phyloP scores from a whole-genome alignment of 2,329 filamentous ascomycete species.

The Colletotrichum sp. region DNA sequence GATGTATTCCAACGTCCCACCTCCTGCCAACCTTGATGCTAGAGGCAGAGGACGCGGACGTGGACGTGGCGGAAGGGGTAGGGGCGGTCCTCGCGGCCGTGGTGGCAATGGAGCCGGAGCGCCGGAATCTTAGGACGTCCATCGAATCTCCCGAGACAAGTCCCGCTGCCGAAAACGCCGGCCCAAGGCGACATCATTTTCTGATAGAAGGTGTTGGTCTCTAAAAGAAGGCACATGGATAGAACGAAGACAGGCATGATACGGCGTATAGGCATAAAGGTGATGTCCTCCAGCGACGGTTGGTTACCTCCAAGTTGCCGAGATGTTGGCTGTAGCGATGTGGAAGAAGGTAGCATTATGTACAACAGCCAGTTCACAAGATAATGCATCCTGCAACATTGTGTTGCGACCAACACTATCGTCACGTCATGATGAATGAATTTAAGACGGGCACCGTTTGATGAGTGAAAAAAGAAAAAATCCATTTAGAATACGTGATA shows the following conservation, averaged over 20 bases:
- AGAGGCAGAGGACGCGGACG: constrained; percentile 45
- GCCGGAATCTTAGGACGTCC: not conserved
- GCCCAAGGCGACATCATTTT: not conserved
- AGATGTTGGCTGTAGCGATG: not conserved
- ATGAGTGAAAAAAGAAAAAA: not conserved
- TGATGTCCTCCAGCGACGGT: not conserved
- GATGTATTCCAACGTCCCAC: constrained; percentile 62
- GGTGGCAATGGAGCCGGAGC: constrained; percentile 26
- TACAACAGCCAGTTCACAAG: not conserved
- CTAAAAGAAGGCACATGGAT: not conserved
- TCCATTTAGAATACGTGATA: not conserved
- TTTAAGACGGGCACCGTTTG: not conserved
- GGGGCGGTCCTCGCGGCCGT: constrained; percentile 38
- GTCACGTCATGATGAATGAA: not conserved
- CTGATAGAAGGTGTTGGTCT: constrained; percentile 1
- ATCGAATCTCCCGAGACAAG: not conserved
- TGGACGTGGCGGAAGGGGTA: constrained; percentile 29
- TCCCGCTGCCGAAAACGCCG: not conserved
- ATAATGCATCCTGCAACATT: not conserved
- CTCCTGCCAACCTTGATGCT: constrained; percentile 61
- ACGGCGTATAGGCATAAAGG: not conserved
- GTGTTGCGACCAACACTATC: not conserved
- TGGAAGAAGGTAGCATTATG: not conserved
- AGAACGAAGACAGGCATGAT: not conserved
- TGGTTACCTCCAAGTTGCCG: not conserved